Evolutionary conservation across 164 flowering plant genomes (phyloP).

Genomic region (Dillenia turbinata): DNA sequence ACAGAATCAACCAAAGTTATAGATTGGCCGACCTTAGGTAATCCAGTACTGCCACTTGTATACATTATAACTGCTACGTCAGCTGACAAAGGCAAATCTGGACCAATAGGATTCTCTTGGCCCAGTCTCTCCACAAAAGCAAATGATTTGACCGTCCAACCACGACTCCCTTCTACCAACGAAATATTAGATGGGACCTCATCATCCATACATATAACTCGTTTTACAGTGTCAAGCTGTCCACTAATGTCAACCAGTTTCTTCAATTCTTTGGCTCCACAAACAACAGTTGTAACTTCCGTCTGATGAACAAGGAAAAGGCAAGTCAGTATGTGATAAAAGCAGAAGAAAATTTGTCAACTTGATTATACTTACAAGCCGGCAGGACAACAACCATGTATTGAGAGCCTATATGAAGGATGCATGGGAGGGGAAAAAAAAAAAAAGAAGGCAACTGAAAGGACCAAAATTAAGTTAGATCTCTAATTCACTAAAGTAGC

Average conservation of each 20-base stretch:
- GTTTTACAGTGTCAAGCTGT: constrained; percentile 86
- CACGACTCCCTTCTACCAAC: constrained; percentile 27
- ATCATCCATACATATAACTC: constrained; percentile 77
- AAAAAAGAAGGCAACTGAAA: no score
- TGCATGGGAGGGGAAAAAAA: no score
- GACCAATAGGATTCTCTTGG: constrained; percentile 52
- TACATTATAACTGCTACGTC: constrained; percentile 98
- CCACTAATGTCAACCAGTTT: constrained; percentile 67
- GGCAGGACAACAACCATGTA: no score
- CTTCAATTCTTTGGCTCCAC: constrained; percentile 83
- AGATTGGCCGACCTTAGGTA: constrained; percentile 76
- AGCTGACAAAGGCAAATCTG: constrained; percentile 73
- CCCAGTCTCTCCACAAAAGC: constrained; percentile 68
- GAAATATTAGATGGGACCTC: constrained; percentile 39
- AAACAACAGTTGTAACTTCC: constrained; percentile 91
- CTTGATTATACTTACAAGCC: no score
- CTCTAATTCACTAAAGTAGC: no score
- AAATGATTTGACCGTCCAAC: constrained; percentile 57
- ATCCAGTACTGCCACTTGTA: constrained; percentile 98
- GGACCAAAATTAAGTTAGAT: no score
- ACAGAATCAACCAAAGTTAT: not conserved
- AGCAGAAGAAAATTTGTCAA: no score
- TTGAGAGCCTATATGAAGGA: no score
- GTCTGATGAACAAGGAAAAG: constrained; percentile 45
- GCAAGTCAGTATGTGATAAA: no score